A percentile compares a stretch with the other conserved stretches of the same genome.
These are phyloP conservation scores for Malus sieversii DNA, from an alignment of 306 rosid genomes.

Conservation along the genomic window DNA sequence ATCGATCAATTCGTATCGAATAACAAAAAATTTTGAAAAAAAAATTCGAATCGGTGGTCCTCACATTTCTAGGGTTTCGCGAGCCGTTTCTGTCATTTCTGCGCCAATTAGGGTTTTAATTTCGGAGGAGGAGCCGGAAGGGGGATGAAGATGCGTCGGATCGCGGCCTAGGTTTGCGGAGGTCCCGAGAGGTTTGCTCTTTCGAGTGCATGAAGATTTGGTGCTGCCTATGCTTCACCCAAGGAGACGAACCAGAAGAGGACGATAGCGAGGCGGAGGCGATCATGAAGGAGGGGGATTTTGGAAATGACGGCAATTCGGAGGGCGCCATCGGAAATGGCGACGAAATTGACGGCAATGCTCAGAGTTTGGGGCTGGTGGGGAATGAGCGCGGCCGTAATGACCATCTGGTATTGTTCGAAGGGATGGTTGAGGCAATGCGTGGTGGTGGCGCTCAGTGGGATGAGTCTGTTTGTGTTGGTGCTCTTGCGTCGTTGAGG, in stretches of 20 bases:
- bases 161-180: slow-evolving; percentile 38
- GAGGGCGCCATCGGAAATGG: slow-evolving; percentile 21
- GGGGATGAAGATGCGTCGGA: slow-evolving; percentile 42
- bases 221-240: slow-evolving; percentile 70
- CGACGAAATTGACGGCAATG: slow-evolving; percentile 18
- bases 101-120: slow-evolving; percentile 15
- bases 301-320: slow-evolving; percentile 23
- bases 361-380: slow-evolving; percentile 7
- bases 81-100: slow-evolving; percentile 1
- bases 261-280: slow-evolving; percentile 14
- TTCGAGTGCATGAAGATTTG: slow-evolving; percentile 71
- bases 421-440: slow-evolving; percentile 37
- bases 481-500: slow-evolving; percentile 27
- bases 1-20: not conserved
- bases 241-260: slow-evolving; percentile 35
- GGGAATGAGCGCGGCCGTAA: slow-evolving; percentile 10
- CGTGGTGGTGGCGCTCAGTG: slow-evolving; percentile 20
- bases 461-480: slow-evolving; percentile 25
- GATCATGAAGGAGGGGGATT: slow-evolving; percentile 36
- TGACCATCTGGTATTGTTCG: slow-evolving; percentile 27
- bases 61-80: slow-evolving; percentile 49
- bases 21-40: not conserved
- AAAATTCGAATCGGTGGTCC: not conserved
- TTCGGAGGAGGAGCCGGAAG: not conserved
- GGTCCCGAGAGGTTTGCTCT: slow-evolving; percentile 9